Percentiles rank a stretch among this genome's conserved stretches.
phyloP scores from a whole-genome alignment of 2,329 filamentous ascomycete genomes.

The Zelopaecilomyces penicillatus region DNA sequence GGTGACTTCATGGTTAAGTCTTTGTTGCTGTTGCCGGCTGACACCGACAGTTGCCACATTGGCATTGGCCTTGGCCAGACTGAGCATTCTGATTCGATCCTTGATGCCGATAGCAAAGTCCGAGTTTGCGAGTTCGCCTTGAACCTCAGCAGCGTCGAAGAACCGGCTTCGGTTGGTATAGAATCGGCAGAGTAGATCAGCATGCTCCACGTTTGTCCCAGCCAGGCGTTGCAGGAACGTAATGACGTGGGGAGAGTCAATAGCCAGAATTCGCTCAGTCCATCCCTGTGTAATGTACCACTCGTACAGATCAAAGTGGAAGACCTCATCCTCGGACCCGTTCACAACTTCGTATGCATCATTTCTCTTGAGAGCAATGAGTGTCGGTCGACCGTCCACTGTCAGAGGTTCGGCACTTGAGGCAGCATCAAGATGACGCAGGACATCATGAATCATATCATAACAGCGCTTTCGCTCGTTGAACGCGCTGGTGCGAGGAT shows the following conservation, averaged over 20 bases:
- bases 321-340: constrained; percentile 81
- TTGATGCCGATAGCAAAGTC: constrained; percentile 72
- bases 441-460: constrained; percentile 73
- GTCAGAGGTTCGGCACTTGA: constrained; percentile 61
- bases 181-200: constrained; percentile 88
- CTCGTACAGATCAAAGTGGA: constrained; percentile 93
- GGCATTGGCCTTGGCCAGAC: constrained; percentile 84
- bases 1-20: constrained; percentile 74
- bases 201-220: constrained; percentile 62
- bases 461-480: constrained; percentile 72
- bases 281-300: constrained; percentile 88
- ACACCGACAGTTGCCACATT: constrained; percentile 73
- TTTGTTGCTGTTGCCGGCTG: constrained; percentile 71
- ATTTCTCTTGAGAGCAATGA: constrained; percentile 67
- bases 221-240: constrained; percentile 77
- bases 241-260: constrained; percentile 77
- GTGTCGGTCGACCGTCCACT: constrained; percentile 68
- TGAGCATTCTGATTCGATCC: constrained; percentile 80
- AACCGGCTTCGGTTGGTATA: constrained; percentile 78
- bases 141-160: constrained; percentile 80
- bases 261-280: constrained; percentile 76
- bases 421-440: constrained; percentile 66
- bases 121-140: constrained; percentile 76
- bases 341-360: constrained; percentile 92
- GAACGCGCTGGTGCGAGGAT: constrained; percentile 61